phyloP scores from a whole-genome alignment of 306 rosid species.

The Hippophae gyantsensis region DNA sequence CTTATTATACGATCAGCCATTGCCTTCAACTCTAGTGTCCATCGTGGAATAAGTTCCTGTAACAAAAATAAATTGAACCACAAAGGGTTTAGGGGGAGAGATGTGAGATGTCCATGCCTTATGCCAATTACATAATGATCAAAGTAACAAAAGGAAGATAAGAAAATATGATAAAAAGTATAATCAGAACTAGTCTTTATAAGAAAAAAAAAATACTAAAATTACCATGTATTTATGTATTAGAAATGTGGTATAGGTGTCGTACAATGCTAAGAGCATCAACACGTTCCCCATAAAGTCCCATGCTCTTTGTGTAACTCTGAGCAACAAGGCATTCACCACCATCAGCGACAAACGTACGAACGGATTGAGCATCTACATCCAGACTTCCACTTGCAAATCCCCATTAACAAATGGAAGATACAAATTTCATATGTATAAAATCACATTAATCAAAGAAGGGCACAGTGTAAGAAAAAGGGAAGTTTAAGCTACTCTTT shows the following conservation, averaged over 20 bases:
- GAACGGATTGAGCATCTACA: slow-evolving; percentile 79
- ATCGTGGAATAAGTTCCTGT: slow-evolving; percentile 67
- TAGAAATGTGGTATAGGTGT: neutral
- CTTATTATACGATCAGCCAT: slow-evolving; percentile 96
- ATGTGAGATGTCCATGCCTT: slow-evolving; percentile 1
- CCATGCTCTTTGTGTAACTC: slow-evolving; percentile 98
- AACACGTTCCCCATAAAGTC: slow-evolving; percentile 95
- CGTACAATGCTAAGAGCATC: slow-evolving; percentile 95
- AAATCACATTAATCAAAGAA: neutral
- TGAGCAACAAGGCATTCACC: slow-evolving; percentile 83
- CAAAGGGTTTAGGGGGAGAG: neutral
- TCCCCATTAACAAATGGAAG: slow-evolving; percentile 39
- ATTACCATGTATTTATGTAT: neutral
- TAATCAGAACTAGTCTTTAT: neutral
- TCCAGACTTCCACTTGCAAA: slow-evolving; percentile 98
- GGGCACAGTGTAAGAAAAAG: neutral
- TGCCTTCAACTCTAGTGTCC: slow-evolving; percentile 94
- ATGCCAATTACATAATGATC: neutral
- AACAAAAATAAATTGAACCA: slow-evolving; percentile 3
- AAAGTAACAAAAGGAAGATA: no score
- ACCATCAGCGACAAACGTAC: slow-evolving; percentile 92
- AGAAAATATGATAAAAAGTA: slow-evolving; percentile 5
- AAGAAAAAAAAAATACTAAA: neutral
- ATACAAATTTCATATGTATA: neutral
- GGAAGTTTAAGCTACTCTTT: slow-evolving; percentile 5